phyloP scores from a whole-genome alignment of 331 rosid genomes.

The Malus hybrid region DNA sequence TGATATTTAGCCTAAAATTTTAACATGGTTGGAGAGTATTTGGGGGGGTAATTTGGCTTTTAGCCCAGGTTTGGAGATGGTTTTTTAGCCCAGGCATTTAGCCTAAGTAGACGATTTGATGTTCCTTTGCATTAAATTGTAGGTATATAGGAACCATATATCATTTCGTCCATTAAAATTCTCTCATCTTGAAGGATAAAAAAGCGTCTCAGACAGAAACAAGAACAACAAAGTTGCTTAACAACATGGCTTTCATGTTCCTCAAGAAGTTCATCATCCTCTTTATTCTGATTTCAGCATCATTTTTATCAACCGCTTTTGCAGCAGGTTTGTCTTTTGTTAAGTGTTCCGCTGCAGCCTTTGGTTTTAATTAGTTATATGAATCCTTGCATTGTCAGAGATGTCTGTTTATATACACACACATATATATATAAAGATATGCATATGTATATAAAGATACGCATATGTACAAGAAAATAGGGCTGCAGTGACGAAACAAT shows the following conservation, averaged over 20 bases:
- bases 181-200: slow-evolving; percentile 23
- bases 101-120: not conserved
- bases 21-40: no score
- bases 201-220: not conserved
- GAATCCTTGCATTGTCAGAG: slow-evolving; percentile 22
- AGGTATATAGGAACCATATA: slow-evolving; percentile 25
- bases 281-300: slow-evolving; percentile 43
- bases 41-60: no score
- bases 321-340: slow-evolving; percentile 42
- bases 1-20: no score
- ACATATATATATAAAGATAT: not conserved
- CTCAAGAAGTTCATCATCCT: slow-evolving; percentile 43
- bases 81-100: no score
- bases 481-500: no score
- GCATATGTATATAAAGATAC: no score
- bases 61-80: no score
- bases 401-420: not conserved
- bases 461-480: no score
- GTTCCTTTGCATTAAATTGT: slow-evolving; percentile 6
- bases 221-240: slow-evolving; percentile 12
- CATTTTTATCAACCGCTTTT: slow-evolving; percentile 58
- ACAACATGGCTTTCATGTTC: slow-evolving; percentile 36
- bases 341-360: slow-evolving; percentile 31
- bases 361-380: not conserved
- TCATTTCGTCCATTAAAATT: slow-evolving; percentile 8